Percentiles rank a stretch among this genome's conserved stretches.
Conservation (phyloP, 176 grass and related monocot genomes). For the Phragmites australis region DNA sequence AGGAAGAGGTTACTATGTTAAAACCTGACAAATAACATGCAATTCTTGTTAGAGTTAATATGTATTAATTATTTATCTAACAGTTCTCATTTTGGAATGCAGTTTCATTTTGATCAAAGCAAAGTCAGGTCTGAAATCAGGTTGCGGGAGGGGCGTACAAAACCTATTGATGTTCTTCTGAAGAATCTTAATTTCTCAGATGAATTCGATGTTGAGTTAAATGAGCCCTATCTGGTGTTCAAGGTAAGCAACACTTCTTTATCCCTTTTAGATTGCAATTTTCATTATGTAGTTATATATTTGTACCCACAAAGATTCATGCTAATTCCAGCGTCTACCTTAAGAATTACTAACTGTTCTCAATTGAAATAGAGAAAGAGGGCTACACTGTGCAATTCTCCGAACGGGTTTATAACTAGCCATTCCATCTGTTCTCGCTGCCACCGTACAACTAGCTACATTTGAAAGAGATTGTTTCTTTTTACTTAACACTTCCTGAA, state of each 20-base stretch:
- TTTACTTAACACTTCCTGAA: conserved; percentile 19
- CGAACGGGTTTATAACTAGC: conserved; percentile 10
- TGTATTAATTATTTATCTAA: conserved; percentile 26
- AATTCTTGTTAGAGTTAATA: conserved; percentile 17
- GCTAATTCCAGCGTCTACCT: neutral
- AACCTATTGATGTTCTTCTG: conserved; percentile 93
- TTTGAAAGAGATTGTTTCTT: neutral
- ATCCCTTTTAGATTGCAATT: neutral
- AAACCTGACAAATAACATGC: conserved; percentile 9
- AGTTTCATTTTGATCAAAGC: conserved; percentile 99
- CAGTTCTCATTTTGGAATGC: conserved; percentile 34
- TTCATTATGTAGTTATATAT: neutral
- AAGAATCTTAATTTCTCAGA: conserved; percentile 83
- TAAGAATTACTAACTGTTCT: neutral
- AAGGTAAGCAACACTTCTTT: conserved; percentile 55
- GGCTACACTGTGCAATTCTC: neutral
- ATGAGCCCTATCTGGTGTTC: conserved; percentile 96
- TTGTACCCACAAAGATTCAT: neutral
- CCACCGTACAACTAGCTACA: neutral
- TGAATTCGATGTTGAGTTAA: conserved; percentile 88
- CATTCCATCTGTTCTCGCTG: neutral
- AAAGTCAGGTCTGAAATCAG: conserved; percentile 96
- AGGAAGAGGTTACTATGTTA: conserved; percentile 80
- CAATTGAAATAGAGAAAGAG: neutral
- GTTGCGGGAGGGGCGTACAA: conserved; percentile 87